Evolutionary conservation across 2,329 filamentous ascomycete species (phyloP).

Genomic region (Coniochaeta prunicola): DNA sequence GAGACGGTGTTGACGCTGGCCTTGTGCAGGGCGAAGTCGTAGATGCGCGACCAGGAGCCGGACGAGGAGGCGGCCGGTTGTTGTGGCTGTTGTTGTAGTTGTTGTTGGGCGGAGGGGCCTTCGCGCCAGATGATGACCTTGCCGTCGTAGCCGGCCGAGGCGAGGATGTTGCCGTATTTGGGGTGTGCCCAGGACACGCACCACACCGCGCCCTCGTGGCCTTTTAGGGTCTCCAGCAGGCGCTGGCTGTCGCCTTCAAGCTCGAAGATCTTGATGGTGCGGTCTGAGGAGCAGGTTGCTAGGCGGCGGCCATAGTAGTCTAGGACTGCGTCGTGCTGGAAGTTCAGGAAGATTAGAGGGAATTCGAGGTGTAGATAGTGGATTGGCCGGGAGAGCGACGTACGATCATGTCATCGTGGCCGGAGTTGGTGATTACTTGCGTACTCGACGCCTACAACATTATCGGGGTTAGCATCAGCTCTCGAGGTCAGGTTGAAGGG

Average conservation of each 20-base stretch:
- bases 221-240: constrained; percentile 87
- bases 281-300: constrained; percentile 95
- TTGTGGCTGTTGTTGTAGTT: constrained; percentile 44
- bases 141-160: constrained; percentile 91
- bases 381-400: constrained; percentile 28
- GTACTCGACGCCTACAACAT: constrained; percentile 30
- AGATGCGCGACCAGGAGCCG: constrained; percentile 71
- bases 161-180: constrained; percentile 97
- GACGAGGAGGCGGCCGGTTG: constrained; percentile 1
- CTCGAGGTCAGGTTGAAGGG: neutral
- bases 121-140: constrained; percentile 99
- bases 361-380: constrained; percentile 2
- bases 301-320: constrained; percentile 97
- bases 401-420: constrained; percentile 99
- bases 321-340: constrained; percentile 89
- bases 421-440: constrained; percentile 76
- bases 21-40: constrained; percentile 89
- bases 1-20: constrained; percentile 94
- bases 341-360: constrained; percentile 6
- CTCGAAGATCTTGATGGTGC: constrained; percentile 99
- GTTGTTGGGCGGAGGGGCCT: constrained; percentile 8
- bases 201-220: constrained; percentile 97
- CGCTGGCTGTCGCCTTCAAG: constrained; percentile 89
- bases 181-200: constrained; percentile 97
- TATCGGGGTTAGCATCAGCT: constrained; percentile 4